A percentile compares a stretch with the other conserved stretches of the same genome.
These are phyloP conservation scores for Coemansia sp. DNA, from an alignment of 192 early-diverging fungal genomes.

Conservation along the genomic window DNA sequence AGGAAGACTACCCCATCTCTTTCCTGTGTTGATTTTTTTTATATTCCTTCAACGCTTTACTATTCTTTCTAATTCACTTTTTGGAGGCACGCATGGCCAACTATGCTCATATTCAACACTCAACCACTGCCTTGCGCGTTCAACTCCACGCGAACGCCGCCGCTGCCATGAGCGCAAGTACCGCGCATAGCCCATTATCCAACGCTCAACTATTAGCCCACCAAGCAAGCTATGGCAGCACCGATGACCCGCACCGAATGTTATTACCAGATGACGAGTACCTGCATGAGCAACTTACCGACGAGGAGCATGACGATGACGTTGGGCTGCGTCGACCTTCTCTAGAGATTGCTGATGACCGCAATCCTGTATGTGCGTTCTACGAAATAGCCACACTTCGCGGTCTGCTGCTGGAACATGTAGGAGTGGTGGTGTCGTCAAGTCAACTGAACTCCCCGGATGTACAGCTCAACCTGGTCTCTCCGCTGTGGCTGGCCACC, in stretches of 20 bases:
- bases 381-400: constrained; percentile 31
- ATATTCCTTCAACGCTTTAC: no score
- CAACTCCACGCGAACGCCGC: neutral
- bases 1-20: neutral
- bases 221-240: neutral
- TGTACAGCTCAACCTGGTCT: constrained; percentile 41
- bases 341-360: constrained; percentile 32
- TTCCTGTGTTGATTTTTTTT: neutral
- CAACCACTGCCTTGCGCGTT: constrained; percentile 9
- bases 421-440: constrained; percentile 33
- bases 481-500: constrained; percentile 35
- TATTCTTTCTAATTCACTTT: neutral
- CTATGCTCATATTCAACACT: constrained; percentile 17
- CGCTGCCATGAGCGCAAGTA: neutral
- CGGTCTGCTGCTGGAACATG: constrained; percentile 36
- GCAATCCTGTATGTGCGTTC: constrained; percentile 35
- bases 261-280: neutral
- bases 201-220: neutral
- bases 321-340: neutral
- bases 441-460: constrained; percentile 45
- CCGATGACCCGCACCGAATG: neutral
- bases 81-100: neutral
- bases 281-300: neutral
- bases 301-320: neutral
- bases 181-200: neutral